These are phyloP conservation scores for Ashbya aceris DNA, from an alignment of 1,139 yeast species.

Conservation along the genomic window DNA sequence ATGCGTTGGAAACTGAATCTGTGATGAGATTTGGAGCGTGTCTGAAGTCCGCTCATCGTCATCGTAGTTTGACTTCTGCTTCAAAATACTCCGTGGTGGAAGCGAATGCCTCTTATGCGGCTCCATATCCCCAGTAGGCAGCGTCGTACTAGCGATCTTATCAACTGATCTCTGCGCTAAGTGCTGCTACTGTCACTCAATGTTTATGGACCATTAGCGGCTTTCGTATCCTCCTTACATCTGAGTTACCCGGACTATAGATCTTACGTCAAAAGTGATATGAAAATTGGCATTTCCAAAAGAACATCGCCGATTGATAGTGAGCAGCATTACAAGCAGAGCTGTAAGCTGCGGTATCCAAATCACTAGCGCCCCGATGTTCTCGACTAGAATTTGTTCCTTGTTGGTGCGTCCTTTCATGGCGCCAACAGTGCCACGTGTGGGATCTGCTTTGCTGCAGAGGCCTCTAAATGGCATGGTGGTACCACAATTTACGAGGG, in stretches of 20 bases:
- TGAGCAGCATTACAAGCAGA: too few relatives aligned
- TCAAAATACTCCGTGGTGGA: conserved; percentile 32
- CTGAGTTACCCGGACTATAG: too few relatives aligned
- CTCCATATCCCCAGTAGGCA: conserved; percentile 4
- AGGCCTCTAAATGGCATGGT: conserved; percentile 12
- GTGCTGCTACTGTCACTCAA: not conserved
- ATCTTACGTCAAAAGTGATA: too few relatives aligned
- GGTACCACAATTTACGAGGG: conserved; percentile 34
- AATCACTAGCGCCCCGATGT: too few relatives aligned
- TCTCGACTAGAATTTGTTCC: too few relatives aligned
- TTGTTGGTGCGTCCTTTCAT: too few relatives aligned
- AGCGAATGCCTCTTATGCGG: conserved; percentile 32
- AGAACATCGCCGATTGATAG: too few relatives aligned
- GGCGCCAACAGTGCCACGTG: too few relatives aligned
- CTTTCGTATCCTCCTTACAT: too few relatives aligned
- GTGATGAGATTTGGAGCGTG: conserved; percentile 9
- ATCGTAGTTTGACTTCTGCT: conserved; percentile 17
- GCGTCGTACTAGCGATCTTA: not conserved
- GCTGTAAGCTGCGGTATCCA: too few relatives aligned
- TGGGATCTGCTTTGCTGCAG: not conserved
- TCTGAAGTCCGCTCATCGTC: conserved; percentile 26
- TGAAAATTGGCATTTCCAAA: too few relatives aligned
- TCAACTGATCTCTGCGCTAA: not conserved
- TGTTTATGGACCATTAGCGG: too few relatives aligned
- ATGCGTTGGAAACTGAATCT: conserved; percentile 11